phyloP scores from a whole-genome alignment of 2,329 filamentous ascomycete species.

The Microdochium bolleyi region DNA sequence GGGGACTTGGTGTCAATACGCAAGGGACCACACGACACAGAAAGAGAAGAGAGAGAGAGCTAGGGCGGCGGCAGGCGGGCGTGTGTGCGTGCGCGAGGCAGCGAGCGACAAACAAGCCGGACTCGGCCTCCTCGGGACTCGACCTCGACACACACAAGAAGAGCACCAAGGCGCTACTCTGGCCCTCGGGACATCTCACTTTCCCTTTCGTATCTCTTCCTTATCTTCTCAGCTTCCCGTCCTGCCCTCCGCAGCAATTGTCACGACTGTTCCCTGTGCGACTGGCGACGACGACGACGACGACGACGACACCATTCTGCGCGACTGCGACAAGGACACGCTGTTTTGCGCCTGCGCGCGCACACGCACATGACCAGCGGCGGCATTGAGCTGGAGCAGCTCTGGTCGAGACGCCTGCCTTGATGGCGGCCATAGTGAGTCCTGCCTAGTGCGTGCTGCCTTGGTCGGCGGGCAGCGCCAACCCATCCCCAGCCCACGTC shows the following conservation, averaged over 20 bases:
- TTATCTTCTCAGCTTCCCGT: not conserved
- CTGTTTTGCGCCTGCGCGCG: not conserved
- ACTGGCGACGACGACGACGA: too few species aligned
- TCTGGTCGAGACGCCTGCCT: not conserved
- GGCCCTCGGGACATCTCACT: too few species aligned
- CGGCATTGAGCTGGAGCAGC: not conserved
- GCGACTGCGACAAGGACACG: not conserved
- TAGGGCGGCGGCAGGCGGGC: too few species aligned
- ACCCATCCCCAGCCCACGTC: not conserved
- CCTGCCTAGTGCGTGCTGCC: not conserved
- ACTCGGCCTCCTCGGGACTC: too few species aligned
- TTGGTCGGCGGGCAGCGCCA: not conserved
- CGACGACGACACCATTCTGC: not conserved
- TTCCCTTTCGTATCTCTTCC: not conserved
- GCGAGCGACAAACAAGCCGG: too few species aligned
- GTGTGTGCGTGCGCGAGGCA: too few species aligned
- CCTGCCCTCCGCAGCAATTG: not conserved
- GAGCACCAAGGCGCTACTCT: too few species aligned
- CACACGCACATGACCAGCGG: not conserved
- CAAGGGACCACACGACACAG: not conserved
- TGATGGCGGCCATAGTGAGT: not conserved
- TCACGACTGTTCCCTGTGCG: not conserved
- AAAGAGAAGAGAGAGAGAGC: too few species aligned
- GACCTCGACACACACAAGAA: not conserved
- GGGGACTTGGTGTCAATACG: not conserved